Evolutionary conservation across 1,284 basidiomycete species (phyloP).

Genomic region (Pholiota adiposa): DNA sequence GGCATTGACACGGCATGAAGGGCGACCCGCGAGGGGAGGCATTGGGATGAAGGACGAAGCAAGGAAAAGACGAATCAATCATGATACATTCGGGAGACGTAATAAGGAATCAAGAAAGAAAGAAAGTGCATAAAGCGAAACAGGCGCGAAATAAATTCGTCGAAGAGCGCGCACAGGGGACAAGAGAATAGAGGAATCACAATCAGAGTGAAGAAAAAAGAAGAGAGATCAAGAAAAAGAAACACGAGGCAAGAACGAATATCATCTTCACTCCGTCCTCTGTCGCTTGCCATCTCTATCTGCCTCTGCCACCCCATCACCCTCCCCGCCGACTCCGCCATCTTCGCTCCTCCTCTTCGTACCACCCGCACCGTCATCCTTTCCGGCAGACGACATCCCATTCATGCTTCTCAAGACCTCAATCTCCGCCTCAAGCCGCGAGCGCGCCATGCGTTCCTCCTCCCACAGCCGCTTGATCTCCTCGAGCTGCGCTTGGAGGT

Average conservation of each 20-base stretch:
- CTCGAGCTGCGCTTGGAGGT: conserved; percentile 78
- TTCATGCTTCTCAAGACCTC: conserved; percentile 42
- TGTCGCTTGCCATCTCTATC: conserved; percentile 43
- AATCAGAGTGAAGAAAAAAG: neutral
- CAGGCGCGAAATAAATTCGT: too few relatives aligned
- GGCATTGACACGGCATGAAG: too few relatives aligned
- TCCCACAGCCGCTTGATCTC: conserved; percentile 77
- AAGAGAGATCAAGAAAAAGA: conserved; percentile 4
- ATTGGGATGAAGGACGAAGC: neutral
- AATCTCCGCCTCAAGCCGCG: conserved; percentile 64
- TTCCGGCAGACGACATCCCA: conserved; percentile 12
- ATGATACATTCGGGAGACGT: neutral
- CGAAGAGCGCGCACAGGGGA: too few relatives aligned
- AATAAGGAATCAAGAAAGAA: neutral
- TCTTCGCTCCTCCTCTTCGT: conserved; percentile 31
- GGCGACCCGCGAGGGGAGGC: neutral
- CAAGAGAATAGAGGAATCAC: neutral
- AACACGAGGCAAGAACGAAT: neutral
- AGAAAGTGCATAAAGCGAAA: neutral
- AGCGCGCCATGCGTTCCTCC: conserved; percentile 62
- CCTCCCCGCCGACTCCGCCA: conserved; percentile 10
- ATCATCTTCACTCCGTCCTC: conserved; percentile 39
- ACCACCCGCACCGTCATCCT: conserved; percentile 19
- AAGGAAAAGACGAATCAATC: neutral
- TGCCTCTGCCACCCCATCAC: conserved; percentile 21